Percentiles rank a stretch among this genome's conserved stretches.
phyloP scores from a whole-genome alignment of 73 alveolate genomes.

The Blepharisma stoltei region DNA sequence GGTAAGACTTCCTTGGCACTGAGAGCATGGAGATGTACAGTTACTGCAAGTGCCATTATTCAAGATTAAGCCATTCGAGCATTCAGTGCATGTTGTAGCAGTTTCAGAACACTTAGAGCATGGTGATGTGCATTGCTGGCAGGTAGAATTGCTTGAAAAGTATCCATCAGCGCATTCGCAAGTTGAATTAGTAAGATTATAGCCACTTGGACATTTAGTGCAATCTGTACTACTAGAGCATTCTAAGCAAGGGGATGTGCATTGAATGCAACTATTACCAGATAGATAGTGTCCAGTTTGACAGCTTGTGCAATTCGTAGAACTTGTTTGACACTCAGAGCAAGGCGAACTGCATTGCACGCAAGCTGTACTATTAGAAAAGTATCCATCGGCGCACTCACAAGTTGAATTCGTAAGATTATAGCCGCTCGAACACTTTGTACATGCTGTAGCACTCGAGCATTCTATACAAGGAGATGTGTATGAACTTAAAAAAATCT shows the following conservation, averaged over 20 bases:
- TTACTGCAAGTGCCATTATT: background rate
- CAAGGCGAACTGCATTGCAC: too few relatives aligned
- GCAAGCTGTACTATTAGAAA: too few relatives aligned
- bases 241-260: constrained; percentile 1
- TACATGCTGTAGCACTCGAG: background rate
- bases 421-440: background rate
- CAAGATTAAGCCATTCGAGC: background rate
- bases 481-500: too few relatives aligned
- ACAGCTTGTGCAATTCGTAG: background rate
- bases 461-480: too few relatives aligned
- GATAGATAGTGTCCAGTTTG: background rate
- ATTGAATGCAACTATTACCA: background rate
- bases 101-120: background rate
- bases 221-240: background rate
- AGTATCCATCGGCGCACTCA: too few relatives aligned
- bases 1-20: background rate
- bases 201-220: background rate
- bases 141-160: background rate
- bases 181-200: background rate
- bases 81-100: background rate
- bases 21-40: constrained; percentile 1
- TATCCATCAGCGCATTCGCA: background rate
- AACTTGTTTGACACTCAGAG: too few relatives aligned
- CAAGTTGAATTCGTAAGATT: too few relatives aligned
- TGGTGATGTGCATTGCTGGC: background rate